phyloP scores from a whole-genome alignment of 129 eudicot species.

The Chrysanthemum seticuspe region DNA sequence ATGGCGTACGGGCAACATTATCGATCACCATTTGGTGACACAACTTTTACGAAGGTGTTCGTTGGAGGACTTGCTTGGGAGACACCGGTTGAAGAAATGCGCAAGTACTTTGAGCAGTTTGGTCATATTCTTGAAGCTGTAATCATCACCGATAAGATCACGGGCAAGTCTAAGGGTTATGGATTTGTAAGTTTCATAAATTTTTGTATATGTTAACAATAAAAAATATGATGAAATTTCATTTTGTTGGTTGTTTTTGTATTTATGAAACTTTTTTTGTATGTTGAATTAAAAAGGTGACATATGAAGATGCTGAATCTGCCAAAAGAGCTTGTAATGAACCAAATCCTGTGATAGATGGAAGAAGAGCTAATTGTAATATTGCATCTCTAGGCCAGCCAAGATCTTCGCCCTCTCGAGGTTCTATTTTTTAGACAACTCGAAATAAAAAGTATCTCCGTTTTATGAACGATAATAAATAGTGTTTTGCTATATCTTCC shows the following conservation, averaged over 20 bases:
- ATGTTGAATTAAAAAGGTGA: slow-evolving; percentile 41
- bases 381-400: slow-evolving; percentile 91
- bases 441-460: no score
- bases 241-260: no score
- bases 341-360: slow-evolving; percentile 87
- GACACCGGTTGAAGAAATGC: slow-evolving; percentile 84
- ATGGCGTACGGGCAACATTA: slow-evolving; percentile 65
- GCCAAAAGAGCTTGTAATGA: slow-evolving; percentile 78
- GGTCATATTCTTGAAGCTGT: slow-evolving; percentile 97
- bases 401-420: slow-evolving; percentile 64
- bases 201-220: no score
- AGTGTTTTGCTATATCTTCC: no score
- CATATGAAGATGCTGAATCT: slow-evolving; percentile 79
- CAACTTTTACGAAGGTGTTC: slow-evolving; percentile 80
- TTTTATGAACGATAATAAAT: no score
- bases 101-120: slow-evolving; percentile 69
- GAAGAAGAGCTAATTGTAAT: slow-evolving; percentile 90
- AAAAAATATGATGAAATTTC: no score
- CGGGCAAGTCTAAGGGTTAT: slow-evolving; percentile 94
- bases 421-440: slow-evolving; percentile 20
- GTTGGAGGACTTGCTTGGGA: slow-evolving; percentile 99
- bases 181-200: slow-evolving; percentile 75
- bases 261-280: not conserved
- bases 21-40: slow-evolving; percentile 96
- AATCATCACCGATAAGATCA: slow-evolving; percentile 78